Base-by-base conservation (phyloP, 371 early-diverging fungal genomes). In the Thermomucor indicae-seudaticae region DNA sequence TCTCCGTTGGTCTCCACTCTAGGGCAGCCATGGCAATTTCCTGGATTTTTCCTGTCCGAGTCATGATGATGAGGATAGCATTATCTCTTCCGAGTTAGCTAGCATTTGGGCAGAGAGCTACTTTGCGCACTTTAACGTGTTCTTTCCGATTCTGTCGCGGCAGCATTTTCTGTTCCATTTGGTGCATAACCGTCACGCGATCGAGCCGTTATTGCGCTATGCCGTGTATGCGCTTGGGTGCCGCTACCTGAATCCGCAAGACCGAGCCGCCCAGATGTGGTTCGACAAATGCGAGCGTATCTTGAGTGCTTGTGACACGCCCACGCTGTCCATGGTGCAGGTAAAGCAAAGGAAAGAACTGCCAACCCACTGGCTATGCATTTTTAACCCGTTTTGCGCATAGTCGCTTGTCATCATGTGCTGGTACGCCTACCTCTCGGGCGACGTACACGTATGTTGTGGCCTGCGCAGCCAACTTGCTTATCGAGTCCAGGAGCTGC, bases 141-240 rank as follows among this genome's bases (percentile, higher is more conserved):
- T 75, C 6, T 75, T 75, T 42, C 75, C 75, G 2, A 46, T 75
- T 5, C 51, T 75, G 30, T 64, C 66, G 24, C 53, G 57, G 28
- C 62, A 59, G n/a, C 62, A 65, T 28, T 75, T 68, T 40, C 28
- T 56, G 12, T 42, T 45, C 35, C 64, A 62, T 22, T 40, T 67
- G 4, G 46, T 54, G 30, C 45, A 57, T 14, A n/a, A 25, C 2
- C 48, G 46, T 12, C 39, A 56, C 22, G 24, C 51, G 27, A 46
- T 64, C 16, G 46, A 60, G 34, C 64, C 64, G 4, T 27, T 67
- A 10, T 32, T 74, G 10, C 57, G 55, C 20, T 51, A 65, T 29
- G 75, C 75, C 27, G 64, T 70, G 1, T 62, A 50, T 39, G 55
- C 61, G 7, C 51, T 67, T 2, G 75, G 71, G n/a, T 49, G 52